These are phyloP conservation scores for Penicillium sp. DNA, from an alignment of 2,329 filamentous ascomycete genomes.

Conservation along the genomic window DNA sequence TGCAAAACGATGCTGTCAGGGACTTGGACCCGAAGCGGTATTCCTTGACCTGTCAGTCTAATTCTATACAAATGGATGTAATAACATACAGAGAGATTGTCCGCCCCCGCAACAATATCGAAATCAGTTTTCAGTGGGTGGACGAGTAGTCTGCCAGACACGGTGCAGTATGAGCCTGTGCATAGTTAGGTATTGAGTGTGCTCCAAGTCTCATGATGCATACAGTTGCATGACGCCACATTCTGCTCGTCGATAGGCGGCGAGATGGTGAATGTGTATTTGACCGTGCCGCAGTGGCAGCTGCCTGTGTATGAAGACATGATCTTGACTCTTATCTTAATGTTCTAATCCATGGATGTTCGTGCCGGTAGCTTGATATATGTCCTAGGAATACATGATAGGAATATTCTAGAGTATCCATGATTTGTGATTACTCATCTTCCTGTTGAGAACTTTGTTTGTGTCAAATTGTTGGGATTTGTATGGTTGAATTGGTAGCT, in stretches of 20 bases:
- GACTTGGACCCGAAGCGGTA: conserved; percentile 25
- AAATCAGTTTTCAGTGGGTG: conserved; percentile 22
- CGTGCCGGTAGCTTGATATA: no score
- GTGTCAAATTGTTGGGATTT: neutral
- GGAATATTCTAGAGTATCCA: no score
- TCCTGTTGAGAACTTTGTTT: neutral
- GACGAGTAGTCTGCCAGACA: conserved; percentile 29
- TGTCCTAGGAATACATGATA: no score
- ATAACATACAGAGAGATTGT: conserved; percentile 22
- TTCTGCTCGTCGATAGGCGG: conserved; percentile 17
- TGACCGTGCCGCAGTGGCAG: conserved; percentile 22
- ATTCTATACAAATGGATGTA: no score
- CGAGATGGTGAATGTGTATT: conserved; percentile 18
- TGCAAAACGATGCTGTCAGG: conserved; percentile 29
- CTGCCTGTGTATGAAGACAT: conserved; percentile 15
- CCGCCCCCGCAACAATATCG: conserved; percentile 18
- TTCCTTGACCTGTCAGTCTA: no score
- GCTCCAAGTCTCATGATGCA: no score
- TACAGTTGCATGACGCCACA: conserved; percentile 21
- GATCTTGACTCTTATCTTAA: neutral
- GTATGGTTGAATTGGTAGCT: no score
- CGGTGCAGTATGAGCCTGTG: conserved; percentile 27
- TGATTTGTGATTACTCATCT: neutral
- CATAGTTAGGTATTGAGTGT: neutral
- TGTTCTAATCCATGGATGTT: no score